A percentile compares a stretch with the other conserved stretches of the same genome.
Conservation (phyloP, 306 rosid species). For the Malus sieversii region DNA sequence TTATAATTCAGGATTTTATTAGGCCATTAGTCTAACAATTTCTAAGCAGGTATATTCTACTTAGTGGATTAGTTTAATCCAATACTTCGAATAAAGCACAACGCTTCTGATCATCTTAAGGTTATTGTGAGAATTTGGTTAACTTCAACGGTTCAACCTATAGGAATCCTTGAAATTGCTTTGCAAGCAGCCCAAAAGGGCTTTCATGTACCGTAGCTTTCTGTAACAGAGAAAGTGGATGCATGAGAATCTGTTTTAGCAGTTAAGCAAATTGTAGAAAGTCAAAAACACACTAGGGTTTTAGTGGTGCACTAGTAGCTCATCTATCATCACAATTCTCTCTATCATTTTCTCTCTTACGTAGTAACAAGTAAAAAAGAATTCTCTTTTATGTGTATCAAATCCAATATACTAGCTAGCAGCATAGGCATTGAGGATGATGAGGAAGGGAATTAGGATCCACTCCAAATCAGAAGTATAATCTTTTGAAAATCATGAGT, state of each 20-base stretch:
- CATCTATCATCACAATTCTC: not conserved
- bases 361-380: not conserved
- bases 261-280: constrained; percentile 17
- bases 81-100: not conserved
- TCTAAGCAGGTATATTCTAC: not conserved
- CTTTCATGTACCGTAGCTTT: constrained; percentile 19
- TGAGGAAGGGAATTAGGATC: not conserved
- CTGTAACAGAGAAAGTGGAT: constrained; percentile 15
- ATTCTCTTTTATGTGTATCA: constrained; percentile 7
- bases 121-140: constrained; percentile 8
- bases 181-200: not conserved
- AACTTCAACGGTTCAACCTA: not conserved
- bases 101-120: constrained; percentile 12
- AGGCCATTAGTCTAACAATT: not conserved
- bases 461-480: not conserved
- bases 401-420: not conserved
- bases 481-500: not conserved
- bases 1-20: not conserved
- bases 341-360: not conserved
- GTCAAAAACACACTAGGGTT: not conserved
- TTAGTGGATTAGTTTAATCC: not conserved
- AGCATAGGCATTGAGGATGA: not conserved
- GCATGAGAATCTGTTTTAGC: constrained; percentile 36
- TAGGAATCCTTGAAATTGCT: not conserved
- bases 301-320: not conserved